phyloP scores from a whole-genome alignment of 2,329 filamentous ascomycete genomes.

The Huntiella decipiens region DNA sequence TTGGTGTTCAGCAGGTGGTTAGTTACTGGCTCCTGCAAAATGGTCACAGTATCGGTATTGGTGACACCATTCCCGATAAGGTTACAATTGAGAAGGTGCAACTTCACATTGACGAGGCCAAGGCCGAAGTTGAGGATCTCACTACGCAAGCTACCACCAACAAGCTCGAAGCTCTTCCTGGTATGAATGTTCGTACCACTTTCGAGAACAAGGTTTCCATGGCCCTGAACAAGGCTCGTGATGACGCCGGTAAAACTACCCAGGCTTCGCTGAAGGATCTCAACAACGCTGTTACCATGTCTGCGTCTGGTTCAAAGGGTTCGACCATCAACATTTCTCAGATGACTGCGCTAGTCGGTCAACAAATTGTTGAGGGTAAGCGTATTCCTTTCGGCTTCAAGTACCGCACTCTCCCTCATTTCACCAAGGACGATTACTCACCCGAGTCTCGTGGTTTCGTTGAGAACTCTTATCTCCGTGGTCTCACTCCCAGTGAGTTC shows the following conservation, averaged over 20 bases:
- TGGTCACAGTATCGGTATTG: constrained; percentile 94
- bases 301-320: constrained; percentile 90
- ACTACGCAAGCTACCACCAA: constrained; percentile 69
- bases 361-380: constrained; percentile 96
- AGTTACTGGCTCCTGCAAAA: constrained; percentile 96
- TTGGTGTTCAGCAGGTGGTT: constrained; percentile 82
- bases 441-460: constrained; percentile 94
- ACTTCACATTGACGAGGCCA: constrained; percentile 60
- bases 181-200: constrained; percentile 96
- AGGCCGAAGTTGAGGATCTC: constrained; percentile 58
- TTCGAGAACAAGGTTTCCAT: constrained; percentile 96
- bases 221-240: constrained; percentile 85
- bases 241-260: constrained; percentile 82
- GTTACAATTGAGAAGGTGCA: constrained; percentile 72
- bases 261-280: constrained; percentile 83
- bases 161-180: constrained; percentile 74
- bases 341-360: constrained; percentile 94
- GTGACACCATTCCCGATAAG: constrained; percentile 87
- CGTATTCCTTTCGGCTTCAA: constrained; percentile 99
- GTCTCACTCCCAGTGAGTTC: constrained; percentile 86
- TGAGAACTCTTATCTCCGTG: constrained; percentile 94
- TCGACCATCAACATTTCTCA: constrained; percentile 99
- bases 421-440: constrained; percentile 98
- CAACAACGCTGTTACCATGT: constrained; percentile 96
- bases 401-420: constrained; percentile 89